Evolutionary conservation across 257 asterid species (phyloP).

Genomic region (Prunella vulgaris): DNA sequence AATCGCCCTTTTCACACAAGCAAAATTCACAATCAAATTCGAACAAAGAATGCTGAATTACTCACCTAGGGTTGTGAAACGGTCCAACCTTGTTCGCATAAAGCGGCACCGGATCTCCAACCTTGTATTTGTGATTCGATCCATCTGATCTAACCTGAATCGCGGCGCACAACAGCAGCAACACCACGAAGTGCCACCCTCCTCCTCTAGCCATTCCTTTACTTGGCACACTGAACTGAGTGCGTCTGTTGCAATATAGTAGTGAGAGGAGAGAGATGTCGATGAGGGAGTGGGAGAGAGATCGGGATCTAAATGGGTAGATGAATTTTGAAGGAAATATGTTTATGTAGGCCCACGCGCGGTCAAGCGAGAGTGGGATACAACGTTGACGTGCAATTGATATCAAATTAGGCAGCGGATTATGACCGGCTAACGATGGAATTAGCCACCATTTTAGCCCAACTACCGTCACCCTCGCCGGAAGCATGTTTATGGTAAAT

Average conservation of each 20-base stretch:
- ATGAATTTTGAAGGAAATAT: slow-evolving; percentile 18
- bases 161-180: slow-evolving; percentile 28
- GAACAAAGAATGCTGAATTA: no score
- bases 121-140: slow-evolving; percentile 74
- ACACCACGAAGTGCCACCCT: slow-evolving; percentile 28
- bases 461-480: no score
- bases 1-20: background rate
- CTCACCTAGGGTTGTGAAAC: slow-evolving; percentile 70
- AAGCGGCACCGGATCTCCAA: slow-evolving; percentile 68
- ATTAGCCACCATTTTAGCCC: background rate
- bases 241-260: background rate
- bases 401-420: slow-evolving; percentile 13
- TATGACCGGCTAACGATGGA: background rate
- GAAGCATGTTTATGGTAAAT: no score
- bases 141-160: slow-evolving; percentile 48
- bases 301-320: slow-evolving; percentile 27
- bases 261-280: background rate
- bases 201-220: slow-evolving; percentile 28
- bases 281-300: slow-evolving; percentile 2
- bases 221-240: slow-evolving; percentile 17
- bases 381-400: slow-evolving; percentile 17
- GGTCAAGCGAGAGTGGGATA: slow-evolving; percentile 15
- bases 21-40: background rate
- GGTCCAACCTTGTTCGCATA: slow-evolving; percentile 93
- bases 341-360: slow-evolving; percentile 14